Evolutionary conservation across 2,329 filamentous ascomycete genomes (phyloP).

Genomic region (Arthrobotrys pseudoclavata): DNA sequence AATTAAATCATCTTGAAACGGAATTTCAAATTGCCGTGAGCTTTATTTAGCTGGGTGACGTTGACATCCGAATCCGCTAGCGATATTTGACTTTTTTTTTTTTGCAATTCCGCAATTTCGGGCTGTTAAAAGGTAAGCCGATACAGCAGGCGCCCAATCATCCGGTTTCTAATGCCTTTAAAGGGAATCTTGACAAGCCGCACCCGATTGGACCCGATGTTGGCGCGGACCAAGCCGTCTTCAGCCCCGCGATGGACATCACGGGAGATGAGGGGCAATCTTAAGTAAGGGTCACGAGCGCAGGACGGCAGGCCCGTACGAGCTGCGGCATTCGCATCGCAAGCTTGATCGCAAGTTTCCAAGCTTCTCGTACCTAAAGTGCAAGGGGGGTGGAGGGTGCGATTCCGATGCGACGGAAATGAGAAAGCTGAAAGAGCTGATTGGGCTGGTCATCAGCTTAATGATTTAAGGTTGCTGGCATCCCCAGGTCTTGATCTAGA

Average conservation of each 20-base stretch:
- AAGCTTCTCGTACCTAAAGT: neutral
- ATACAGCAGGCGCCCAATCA: constrained; percentile 23
- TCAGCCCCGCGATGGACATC: constrained; percentile 43
- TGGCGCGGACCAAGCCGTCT: constrained; percentile 19
- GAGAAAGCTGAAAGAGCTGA: constrained; percentile 7
- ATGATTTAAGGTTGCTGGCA: constrained; percentile 43
- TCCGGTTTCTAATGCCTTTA: constrained; percentile 22
- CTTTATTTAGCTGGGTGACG: constrained; percentile 31
- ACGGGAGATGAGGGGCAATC: constrained; percentile 54
- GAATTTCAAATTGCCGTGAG: constrained; percentile 27
- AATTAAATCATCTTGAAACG: constrained; percentile 5
- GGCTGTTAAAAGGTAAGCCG: constrained; percentile 37
- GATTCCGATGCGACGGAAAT: constrained; percentile 18
- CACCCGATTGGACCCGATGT: constrained; percentile 58
- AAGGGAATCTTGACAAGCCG: constrained; percentile 15
- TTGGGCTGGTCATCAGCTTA: constrained; percentile 16
- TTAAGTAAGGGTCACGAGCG: constrained; percentile 52
- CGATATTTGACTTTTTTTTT: constrained; percentile 18
- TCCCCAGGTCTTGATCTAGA: constrained; percentile 28
- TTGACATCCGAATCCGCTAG: constrained; percentile 14
- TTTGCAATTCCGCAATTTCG: constrained; percentile 34
- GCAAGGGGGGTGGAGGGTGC: constrained; percentile 8
- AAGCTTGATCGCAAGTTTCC: constrained; percentile 26
- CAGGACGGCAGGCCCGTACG: constrained; percentile 41
- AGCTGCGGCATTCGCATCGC: constrained; percentile 37